Evolutionary conservation across 768 basidiomycete genomes (phyloP), one percentile per base, ranked within the genome.

Genomic region (Pleurotus ostreatus): DNA sequence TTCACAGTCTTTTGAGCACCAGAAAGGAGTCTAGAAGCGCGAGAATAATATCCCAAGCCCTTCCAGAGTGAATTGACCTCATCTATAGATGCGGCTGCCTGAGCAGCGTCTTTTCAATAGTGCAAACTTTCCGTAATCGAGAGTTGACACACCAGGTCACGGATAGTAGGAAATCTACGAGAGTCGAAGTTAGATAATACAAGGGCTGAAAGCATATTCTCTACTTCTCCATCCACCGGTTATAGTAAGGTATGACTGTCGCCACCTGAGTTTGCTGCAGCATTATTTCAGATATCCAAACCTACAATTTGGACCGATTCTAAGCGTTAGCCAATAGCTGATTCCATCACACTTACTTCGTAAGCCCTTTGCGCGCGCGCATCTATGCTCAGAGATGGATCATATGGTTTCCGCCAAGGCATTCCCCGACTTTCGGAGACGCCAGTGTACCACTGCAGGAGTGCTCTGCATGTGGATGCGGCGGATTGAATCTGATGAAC

Each of bases 221-320:
- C 57, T 59, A 91, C 90, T 77, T 86, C 61, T 76, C 74, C 79
- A 95, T 91, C 94, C 94, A 98, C 20, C 80, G 79, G 52, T 82
- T 85, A 69, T 92, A 98, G 70, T 97, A 98, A 1, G 90, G 90
- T 62, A 95, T 93, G n/a, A 96, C 94, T 1, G 93, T 94, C 4
- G 72, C 79, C 34, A 97, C 94, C 68, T 96, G 94, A 0, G 95
- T 98, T 70, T 98, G 95, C 69, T 98, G 95, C 2, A 95, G 78
- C 95, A 97, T 97, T 56, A 97, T 86, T 72, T 98, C 93, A 12
- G 87, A 91, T 20, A 94, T 78, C 89, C 91, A 92, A 22, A 93
- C 89, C 90, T 90, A 61, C 13, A 25, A 22, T 52, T 34, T 53
- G 20, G 48, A 30, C 18, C 57, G 40, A 16, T 20, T 41, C 13